Percentiles rank a stretch among this genome's conserved stretches.
Evolutionary conservation across 2,329 filamentous ascomycete species (phyloP).

Genomic region (Sclerotinia nivalis): DNA sequence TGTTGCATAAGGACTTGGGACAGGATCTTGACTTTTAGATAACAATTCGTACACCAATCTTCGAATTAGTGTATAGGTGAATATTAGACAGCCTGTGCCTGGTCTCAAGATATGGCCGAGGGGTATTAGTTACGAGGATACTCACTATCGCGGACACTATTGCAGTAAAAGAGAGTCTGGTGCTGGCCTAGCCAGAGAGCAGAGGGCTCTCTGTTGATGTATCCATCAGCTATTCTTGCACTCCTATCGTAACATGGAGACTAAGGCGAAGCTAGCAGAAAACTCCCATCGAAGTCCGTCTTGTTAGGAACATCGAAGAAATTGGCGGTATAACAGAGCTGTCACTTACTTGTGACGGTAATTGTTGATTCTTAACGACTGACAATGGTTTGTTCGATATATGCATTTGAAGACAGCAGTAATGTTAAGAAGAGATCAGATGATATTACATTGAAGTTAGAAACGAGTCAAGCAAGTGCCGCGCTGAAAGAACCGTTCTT

Average conservation of each 20-base stretch:
- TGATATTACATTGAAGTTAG: not conserved
- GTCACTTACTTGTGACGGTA: not conserved
- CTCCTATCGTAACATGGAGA: too few relatives aligned
- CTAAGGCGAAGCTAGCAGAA: accelerated
- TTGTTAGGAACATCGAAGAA: not conserved
- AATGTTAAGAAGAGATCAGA: not conserved
- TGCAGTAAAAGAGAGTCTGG: not conserved
- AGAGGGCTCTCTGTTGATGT: not conserved
- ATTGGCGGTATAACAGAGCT: not conserved
- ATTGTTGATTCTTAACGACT: not conserved
- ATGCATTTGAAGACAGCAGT: too few relatives aligned
- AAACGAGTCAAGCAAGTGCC: not conserved
- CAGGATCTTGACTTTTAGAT: not conserved
- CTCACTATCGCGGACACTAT: not conserved
- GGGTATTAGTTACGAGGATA: not conserved
- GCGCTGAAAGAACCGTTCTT: not conserved
- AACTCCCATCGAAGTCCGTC: not conserved
- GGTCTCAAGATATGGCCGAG: not conserved
- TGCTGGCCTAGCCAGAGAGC: not conserved
- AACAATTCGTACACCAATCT: not conserved
- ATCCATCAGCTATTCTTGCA: not conserved
- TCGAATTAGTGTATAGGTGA: not conserved
- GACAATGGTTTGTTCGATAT: not conserved
- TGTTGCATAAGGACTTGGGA: not conserved
- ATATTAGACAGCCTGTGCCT: not conserved